Conservation (phyloP, 805 yeast species). For the Kuraishia ogatae region DNA sequence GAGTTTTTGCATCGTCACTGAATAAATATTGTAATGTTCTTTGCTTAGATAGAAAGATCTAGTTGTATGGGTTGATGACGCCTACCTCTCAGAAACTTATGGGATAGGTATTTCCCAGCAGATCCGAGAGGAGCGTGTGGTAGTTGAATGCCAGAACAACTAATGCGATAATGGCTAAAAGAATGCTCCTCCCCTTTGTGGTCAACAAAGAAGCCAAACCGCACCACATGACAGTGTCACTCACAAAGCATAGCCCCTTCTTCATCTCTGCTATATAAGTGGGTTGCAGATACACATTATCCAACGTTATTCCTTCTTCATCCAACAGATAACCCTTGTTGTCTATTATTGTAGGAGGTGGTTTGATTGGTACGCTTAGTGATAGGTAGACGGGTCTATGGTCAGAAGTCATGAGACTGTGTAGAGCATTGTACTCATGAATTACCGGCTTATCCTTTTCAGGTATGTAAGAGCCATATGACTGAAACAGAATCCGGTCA, state of each 20-base stretch:
- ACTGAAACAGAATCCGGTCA: conserved; percentile 64
- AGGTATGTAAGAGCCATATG: conserved; percentile 23
- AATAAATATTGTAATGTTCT: not conserved
- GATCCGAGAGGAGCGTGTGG: no score
- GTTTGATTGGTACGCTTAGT: conserved; percentile 36
- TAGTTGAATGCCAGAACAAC: not conserved
- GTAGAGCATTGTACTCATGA: conserved; percentile 41
- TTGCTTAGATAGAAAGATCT: no score
- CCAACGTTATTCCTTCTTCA: conserved; percentile 13
- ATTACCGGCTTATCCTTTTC: conserved; percentile 9
- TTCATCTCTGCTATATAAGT: conserved; percentile 11
- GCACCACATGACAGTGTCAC: conserved; percentile 12
- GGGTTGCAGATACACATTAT: conserved; percentile 17
- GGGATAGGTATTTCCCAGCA: no score
- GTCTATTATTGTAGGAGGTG: conserved; percentile 28
- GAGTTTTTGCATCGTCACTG: not conserved
- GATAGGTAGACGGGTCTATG: conserved; percentile 69
- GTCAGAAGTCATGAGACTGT: conserved; percentile 50
- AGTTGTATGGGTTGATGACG: no score
- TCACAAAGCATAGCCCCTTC: conserved; percentile 7
- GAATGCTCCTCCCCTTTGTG: conserved; percentile 10
- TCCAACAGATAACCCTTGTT: conserved; percentile 17
- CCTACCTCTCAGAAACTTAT: no score
- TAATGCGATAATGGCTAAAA: not conserved
- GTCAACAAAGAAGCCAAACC: conserved; percentile 11